phyloP scores from a whole-genome alignment of 495 filamentous ascomycete genomes.

The Lentithecium fluviatile region DNA sequence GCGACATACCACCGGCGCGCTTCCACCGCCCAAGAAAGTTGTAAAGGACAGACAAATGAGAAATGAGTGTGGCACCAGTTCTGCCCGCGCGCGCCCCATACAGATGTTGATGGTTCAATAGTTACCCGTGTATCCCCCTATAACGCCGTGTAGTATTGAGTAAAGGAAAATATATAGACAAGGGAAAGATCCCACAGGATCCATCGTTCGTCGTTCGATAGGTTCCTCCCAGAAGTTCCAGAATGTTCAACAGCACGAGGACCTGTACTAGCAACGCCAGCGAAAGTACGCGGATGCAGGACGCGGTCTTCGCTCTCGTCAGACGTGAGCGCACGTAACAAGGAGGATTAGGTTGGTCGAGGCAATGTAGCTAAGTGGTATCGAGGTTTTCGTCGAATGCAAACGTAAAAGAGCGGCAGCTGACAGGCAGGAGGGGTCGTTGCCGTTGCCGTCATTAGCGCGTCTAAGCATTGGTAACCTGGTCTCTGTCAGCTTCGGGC shows the following conservation, averaged over 20 bases:
- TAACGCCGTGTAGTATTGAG: background rate
- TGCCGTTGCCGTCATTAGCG: conserved; percentile 5
- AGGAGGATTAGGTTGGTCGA: conserved; percentile 16
- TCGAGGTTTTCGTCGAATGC: background rate
- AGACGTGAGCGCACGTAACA: conserved; percentile 24
- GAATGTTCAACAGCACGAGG: background rate
- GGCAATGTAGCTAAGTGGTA: background rate
- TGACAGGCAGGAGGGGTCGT: background rate
- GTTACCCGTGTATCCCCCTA: background rate
- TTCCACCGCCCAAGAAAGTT: no score
- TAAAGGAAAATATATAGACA: conserved; percentile 5
- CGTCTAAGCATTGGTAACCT: conserved; percentile 35
- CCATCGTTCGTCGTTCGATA: no score
- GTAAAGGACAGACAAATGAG: background rate
- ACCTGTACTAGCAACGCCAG: conserved; percentile 1
- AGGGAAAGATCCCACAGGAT: background rate
- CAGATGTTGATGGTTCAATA: background rate
- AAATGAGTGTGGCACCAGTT: background rate
- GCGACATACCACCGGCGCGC: no score
- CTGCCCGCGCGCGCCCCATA: background rate
- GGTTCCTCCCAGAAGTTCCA: no score
- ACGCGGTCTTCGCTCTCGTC: conserved; percentile 32
- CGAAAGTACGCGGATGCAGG: conserved; percentile 11
- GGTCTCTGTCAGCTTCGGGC: conserved; percentile 11
- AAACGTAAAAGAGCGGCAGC: background rate